Conservation (phyloP, 2,329 filamentous ascomycete species). For the Venturiaceae sp. region DNA sequence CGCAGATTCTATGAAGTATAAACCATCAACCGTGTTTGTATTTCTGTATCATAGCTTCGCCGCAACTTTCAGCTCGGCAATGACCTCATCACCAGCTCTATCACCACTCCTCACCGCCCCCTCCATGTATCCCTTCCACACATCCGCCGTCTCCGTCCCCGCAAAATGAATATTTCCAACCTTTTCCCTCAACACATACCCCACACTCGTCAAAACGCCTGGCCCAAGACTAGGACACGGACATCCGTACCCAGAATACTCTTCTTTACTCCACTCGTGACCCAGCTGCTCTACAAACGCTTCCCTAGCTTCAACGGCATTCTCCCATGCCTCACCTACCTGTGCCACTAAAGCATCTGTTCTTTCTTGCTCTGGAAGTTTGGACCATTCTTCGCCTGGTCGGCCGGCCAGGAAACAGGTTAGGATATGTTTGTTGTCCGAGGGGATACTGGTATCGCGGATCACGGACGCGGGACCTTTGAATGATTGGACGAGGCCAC, state of each 20-base stretch:
- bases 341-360: neutral
- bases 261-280: constrained; percentile 1
- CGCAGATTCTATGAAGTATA: no score
- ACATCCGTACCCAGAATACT: neutral
- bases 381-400: constrained; percentile 25
- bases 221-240: neutral
- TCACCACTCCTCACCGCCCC: constrained; percentile 6
- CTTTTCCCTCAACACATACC: neutral
- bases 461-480: constrained; percentile 35
- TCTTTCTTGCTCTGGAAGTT: neutral
- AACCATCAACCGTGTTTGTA: no score
- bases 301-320: neutral
- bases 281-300: neutral
- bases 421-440: constrained; percentile 19
- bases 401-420: constrained; percentile 33
- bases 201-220: neutral
- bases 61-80: neutral
- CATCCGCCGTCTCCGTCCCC: constrained; percentile 4
- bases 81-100: constrained; percentile 5
- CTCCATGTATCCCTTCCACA: constrained; percentile 9
- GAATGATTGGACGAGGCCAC: constrained; percentile 36
- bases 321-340: neutral
- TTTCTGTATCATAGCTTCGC: neutral
- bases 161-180: constrained; percentile 6
- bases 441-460: constrained; percentile 32